A percentile compares a stretch with the other conserved stretches of the same genome.
These are phyloP conservation scores for Lotus japonicus DNA, from an alignment of 306 rosid genomes.

Conservation along the genomic window DNA sequence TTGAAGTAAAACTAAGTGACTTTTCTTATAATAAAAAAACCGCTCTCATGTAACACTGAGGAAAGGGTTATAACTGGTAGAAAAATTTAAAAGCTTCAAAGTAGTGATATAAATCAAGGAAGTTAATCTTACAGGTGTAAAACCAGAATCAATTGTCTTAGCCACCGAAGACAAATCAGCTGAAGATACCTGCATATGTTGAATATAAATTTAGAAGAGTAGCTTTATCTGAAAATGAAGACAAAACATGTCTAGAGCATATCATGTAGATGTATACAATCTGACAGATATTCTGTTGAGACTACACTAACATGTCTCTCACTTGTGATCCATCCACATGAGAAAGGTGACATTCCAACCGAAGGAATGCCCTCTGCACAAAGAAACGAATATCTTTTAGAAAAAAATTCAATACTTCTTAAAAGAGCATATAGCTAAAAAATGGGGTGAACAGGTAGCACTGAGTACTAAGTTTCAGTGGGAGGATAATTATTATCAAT, in stretches of 20 bases:
- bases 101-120: background rate
- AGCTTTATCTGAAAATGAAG: constrained; percentile 12
- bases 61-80: constrained; percentile 1
- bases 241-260: background rate
- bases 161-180: constrained; percentile 66
- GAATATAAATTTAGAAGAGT: constrained; percentile 15
- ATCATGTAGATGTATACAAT: constrained; percentile 2
- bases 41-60: background rate
- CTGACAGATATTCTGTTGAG: constrained; percentile 4
- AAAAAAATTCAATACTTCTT: background rate
- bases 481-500: background rate
- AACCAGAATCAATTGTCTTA: constrained; percentile 70
- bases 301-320: constrained; percentile 55
- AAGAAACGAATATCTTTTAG: constrained; percentile 17
- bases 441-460: constrained; percentile 3
- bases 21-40: background rate
- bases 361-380: constrained; percentile 91
- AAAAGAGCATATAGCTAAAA: background rate
- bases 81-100: constrained; percentile 4
- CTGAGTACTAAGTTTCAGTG: constrained; percentile 6
- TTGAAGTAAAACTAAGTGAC: background rate
- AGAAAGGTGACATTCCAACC: constrained; percentile 84
- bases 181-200: constrained; percentile 51
- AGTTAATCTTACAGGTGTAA: constrained; percentile 64
- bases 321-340: constrained; percentile 83